Conservation (phyloP, 331 rosid species). For the Arachis monticola region DNA sequence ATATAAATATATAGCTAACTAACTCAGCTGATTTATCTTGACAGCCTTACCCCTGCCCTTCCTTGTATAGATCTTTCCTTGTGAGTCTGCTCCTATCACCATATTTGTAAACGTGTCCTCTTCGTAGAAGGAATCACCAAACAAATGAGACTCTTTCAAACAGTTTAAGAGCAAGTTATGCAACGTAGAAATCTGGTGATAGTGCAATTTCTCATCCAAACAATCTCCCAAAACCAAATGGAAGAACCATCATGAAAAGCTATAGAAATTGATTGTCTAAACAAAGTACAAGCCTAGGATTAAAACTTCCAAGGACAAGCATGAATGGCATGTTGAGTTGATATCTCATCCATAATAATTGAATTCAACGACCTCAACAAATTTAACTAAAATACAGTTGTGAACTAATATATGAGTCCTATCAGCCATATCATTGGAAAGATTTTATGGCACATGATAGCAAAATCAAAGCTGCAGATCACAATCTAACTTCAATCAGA, state of each 20-base stretch:
- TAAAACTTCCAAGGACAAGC: constrained; percentile 15
- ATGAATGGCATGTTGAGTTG: constrained; percentile 5
- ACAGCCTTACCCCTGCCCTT: neutral
- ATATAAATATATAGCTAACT: too few species aligned
- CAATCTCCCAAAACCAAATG: neutral
- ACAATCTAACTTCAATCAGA: neutral
- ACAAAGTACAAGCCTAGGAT: neutral
- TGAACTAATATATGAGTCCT: neutral
- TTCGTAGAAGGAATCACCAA: neutral
- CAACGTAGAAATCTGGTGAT: neutral
- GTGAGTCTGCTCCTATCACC: neutral
- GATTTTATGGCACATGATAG: neutral
- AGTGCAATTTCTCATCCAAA: neutral
- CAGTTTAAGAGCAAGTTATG: neutral
- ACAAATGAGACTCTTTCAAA: neutral
- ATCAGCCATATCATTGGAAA: neutral
- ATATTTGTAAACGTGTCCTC: neutral
- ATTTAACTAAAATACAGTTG: neutral
- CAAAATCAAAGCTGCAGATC: neutral
- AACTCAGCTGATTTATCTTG: neutral
- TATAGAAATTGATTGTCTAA: neutral
- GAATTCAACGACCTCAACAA: neutral
- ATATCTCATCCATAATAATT: neutral
- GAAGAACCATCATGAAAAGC: neutral
- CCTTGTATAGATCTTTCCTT: neutral